These are phyloP conservation scores for Gentiana macrophylla DNA, from an alignment of 257 asterid species.

Conservation along the genomic window DNA sequence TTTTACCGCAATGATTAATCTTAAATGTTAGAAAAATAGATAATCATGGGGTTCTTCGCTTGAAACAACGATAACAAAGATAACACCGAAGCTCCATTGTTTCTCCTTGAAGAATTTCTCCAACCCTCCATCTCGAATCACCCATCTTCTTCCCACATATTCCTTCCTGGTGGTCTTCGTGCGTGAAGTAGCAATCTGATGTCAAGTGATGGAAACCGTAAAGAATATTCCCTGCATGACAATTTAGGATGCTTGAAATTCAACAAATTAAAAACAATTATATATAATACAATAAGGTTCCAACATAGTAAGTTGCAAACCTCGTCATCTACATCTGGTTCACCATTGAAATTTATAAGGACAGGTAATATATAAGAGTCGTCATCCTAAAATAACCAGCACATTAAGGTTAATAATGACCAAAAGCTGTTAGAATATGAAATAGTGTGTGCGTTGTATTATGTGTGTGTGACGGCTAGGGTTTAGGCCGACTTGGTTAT, in stretches of 20 bases:
- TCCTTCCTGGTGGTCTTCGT: conserved; percentile 76
- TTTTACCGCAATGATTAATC: conserved; percentile 47
- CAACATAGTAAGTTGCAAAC: conserved; percentile 24
- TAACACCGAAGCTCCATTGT: conserved; percentile 31
- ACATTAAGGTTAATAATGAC: conserved; percentile 9
- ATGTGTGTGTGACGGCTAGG: too few relatives aligned
- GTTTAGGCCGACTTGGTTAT: too few relatives aligned
- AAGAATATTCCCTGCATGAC: conserved; percentile 72
- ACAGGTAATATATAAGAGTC: conserved; percentile 90
- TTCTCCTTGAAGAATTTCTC: conserved; percentile 67
- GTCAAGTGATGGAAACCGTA: conserved; percentile 93
- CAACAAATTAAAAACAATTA: neutral
- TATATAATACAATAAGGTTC: neutral
- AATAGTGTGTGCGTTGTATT: too few relatives aligned
- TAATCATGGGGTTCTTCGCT: neutral
- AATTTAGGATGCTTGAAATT: conserved; percentile 1
- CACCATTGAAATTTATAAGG: conserved; percentile 84
- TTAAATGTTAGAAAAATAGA: conserved; percentile 14
- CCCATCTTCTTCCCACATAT: conserved; percentile 63
- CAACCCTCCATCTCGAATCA: conserved; percentile 54
- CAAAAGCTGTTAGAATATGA: too few relatives aligned
- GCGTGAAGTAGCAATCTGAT: too few relatives aligned
- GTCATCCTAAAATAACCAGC: conserved; percentile 51
- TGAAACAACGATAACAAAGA: neutral
- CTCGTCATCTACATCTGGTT: conserved; percentile 93